Conservation (phyloP, 768 basidiomycete genomes). For the Phylloporus arenicola region DNA sequence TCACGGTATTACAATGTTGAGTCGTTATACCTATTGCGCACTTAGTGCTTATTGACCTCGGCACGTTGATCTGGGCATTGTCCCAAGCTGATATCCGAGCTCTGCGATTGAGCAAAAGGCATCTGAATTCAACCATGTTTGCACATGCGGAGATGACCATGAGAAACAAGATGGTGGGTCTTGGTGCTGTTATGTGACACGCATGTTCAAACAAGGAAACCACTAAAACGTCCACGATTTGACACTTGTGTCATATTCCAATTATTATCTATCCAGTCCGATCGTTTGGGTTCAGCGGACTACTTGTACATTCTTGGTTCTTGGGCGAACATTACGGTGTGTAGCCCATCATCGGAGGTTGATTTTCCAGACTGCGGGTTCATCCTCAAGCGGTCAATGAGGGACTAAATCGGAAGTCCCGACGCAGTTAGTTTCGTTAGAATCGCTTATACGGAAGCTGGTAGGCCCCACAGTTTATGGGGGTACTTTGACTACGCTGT, state of each 20-base stretch:
- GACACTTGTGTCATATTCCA: not conserved
- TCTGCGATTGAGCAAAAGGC: not conserved
- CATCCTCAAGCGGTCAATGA: not conserved
- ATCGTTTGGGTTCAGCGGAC: not conserved
- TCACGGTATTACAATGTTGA: conserved; percentile 16
- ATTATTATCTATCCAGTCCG: not conserved
- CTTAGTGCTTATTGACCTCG: conserved; percentile 18
- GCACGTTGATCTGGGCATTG: conserved; percentile 19
- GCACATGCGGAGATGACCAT: no score
- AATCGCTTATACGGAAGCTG: not conserved
- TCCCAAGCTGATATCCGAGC: not conserved
- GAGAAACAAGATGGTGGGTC: not conserved
- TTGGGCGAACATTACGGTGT: not conserved
- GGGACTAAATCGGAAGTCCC: not conserved
- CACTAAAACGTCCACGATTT: not conserved
- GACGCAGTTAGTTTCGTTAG: not conserved
- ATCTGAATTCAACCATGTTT: not conserved
- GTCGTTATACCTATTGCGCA: conserved; percentile 15
- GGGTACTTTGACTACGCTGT: not conserved
- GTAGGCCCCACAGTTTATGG: not conserved
- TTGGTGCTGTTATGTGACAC: not conserved
- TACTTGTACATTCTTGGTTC: not conserved
- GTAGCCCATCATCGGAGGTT: not conserved
- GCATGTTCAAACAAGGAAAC: not conserved
- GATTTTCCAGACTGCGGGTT: not conserved